phyloP scores from a whole-genome alignment of 345 rosid genomes.

The Psidium friedrichsthalianum region DNA sequence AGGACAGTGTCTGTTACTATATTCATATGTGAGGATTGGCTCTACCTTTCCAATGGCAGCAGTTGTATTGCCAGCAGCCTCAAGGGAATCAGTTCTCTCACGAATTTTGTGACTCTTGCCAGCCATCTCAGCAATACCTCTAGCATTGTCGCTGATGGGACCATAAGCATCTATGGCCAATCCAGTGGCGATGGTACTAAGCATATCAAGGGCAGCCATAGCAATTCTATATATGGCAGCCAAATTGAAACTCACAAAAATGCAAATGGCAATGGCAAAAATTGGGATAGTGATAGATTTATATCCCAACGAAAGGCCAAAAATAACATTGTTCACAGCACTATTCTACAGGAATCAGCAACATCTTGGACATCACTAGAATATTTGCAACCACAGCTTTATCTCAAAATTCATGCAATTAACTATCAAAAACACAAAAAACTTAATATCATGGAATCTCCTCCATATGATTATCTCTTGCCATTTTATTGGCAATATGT shows the following conservation, averaged over 20 bases:
- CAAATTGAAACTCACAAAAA: constrained; percentile 26
- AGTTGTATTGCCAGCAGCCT: constrained; percentile 29
- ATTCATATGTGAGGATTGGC: not conserved
- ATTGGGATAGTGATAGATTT: constrained; percentile 19
- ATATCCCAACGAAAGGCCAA: constrained; percentile 12
- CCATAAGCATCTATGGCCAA: constrained; percentile 32
- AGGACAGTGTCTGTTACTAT: not conserved
- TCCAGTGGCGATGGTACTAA: constrained; percentile 30
- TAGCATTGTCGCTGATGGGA: constrained; percentile 29
- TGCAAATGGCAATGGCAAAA: constrained; percentile 19
- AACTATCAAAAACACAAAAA: no score
- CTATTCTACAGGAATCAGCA: no score
- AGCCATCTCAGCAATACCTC: constrained; percentile 33
- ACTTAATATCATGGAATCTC: no score
- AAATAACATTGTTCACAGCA: constrained; percentile 8
- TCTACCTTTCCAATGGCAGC: constrained; percentile 25
- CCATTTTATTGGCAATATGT: no score
- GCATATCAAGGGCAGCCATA: constrained; percentile 31
- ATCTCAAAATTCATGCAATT: no score
- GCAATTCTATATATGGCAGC: constrained; percentile 31
- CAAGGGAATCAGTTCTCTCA: constrained; percentile 27
- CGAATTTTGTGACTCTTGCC: constrained; percentile 22
- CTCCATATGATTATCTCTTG: no score
- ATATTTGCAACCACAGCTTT: no score
- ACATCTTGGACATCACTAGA: no score